Percentiles rank a stretch among this genome's conserved stretches.
Evolutionary conservation across 257 asterid species (phyloP).

Genomic region (Solanum commersonii): DNA sequence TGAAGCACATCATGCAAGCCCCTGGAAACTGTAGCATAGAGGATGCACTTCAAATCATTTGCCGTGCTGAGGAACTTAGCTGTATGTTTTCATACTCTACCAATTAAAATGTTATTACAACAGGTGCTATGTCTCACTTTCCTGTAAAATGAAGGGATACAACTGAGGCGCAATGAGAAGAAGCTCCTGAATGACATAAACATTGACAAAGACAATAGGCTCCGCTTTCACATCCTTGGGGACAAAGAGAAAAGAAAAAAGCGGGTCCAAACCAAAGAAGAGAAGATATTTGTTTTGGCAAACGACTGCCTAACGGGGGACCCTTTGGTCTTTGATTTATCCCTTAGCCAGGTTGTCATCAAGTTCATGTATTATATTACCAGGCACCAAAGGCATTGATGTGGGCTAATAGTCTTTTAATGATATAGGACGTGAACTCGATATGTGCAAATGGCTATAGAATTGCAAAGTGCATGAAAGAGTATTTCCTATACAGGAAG

Average conservation of each 20-base stretch:
- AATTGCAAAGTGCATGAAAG: slow-evolving; percentile 95
- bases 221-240: slow-evolving; percentile 81
- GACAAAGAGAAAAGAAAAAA: slow-evolving; percentile 79
- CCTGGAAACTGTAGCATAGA: slow-evolving; percentile 66
- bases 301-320: slow-evolving; percentile 97
- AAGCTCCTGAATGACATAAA: slow-evolving; percentile 83
- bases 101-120: not conserved
- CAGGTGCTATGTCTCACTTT: slow-evolving; percentile 10
- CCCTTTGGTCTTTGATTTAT: slow-evolving; percentile 76
- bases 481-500: slow-evolving; percentile 68
- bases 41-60: slow-evolving; percentile 64
- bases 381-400: not conserved
- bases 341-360: slow-evolving; percentile 78
- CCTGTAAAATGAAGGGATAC: slow-evolving; percentile 78
- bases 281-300: slow-evolving; percentile 81
- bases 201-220: slow-evolving; percentile 77
- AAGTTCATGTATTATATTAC: not conserved
- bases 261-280: slow-evolving; percentile 90
- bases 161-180: slow-evolving; percentile 90
- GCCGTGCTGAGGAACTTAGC: slow-evolving; percentile 82
- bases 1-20: slow-evolving; percentile 88
- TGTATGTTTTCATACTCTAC: slow-evolving; percentile 34
- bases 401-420: not conserved
- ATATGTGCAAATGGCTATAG: slow-evolving; percentile 87
- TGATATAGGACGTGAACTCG: slow-evolving; percentile 65